phyloP scores from a whole-genome alignment of 768 basidiomycete genomes.

The Hericium coralloides region DNA sequence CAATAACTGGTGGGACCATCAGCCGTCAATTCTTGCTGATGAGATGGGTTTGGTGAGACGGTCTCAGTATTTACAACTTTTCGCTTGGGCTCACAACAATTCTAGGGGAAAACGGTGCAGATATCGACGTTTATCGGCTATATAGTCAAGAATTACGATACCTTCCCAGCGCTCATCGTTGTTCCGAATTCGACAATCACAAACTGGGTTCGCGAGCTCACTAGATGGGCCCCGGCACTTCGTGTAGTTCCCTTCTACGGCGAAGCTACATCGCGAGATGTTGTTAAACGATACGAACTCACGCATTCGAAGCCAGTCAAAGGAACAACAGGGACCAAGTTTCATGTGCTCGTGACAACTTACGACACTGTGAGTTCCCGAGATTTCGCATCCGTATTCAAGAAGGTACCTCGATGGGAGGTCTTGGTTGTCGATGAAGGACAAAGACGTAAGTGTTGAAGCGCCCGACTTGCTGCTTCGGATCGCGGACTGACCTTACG shows the following conservation, averaged over 20 bases:
- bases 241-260: constrained; percentile 82
- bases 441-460: constrained; percentile 59
- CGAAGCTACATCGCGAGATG: constrained; percentile 68
- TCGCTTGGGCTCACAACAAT: neutral
- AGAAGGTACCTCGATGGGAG: constrained; percentile 84
- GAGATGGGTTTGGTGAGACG: constrained; percentile 85
- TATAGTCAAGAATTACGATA: constrained; percentile 43
- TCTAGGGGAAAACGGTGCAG: constrained; percentile 86
- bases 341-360: constrained; percentile 88
- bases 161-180: constrained; percentile 78
- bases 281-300: constrained; percentile 78
- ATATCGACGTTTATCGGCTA: constrained; percentile 77
- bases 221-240: constrained; percentile 69
- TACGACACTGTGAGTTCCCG: constrained; percentile 74
- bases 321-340: constrained; percentile 49
- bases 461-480: constrained; percentile 6
- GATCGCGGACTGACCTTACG: constrained; percentile 8
- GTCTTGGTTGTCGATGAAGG: constrained; percentile 90
- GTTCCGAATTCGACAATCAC: constrained; percentile 96
- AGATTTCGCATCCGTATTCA: constrained; percentile 73
- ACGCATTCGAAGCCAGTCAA: constrained; percentile 38
- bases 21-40: constrained; percentile 87
- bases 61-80: neutral
- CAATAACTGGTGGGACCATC: constrained; percentile 82
- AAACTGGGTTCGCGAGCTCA: constrained; percentile 94